A percentile compares a stretch with the other conserved stretches of the same genome.
phyloP scores from a whole-genome alignment of 768 basidiomycete genomes.

The Auricularia cornea region DNA sequence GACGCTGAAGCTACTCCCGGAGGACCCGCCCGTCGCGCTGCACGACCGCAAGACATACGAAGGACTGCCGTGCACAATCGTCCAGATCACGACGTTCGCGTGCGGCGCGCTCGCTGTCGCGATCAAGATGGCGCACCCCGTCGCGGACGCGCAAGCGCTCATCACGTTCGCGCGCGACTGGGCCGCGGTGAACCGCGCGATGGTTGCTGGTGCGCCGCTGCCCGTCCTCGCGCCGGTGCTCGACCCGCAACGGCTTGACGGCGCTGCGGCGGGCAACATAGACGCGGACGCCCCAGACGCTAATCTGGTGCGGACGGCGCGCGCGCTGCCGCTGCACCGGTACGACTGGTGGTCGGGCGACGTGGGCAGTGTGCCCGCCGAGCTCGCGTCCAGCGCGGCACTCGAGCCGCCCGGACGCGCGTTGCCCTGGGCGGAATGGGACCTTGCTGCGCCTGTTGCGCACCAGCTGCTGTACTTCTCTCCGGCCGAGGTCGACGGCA shows the following conservation, averaged over 20 bases:
- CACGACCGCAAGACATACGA: constrained; percentile 11
- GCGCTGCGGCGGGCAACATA: constrained; percentile 24
- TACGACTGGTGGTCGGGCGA: constrained; percentile 24
- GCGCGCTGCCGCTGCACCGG: constrained; percentile 19
- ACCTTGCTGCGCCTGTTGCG: not conserved
- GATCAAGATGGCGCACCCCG: constrained; percentile 25
- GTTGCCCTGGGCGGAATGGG: not conserved
- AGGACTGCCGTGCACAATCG: constrained; percentile 25
- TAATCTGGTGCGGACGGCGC: constrained; percentile 11
- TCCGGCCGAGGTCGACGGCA: not conserved
- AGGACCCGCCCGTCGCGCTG: not conserved
- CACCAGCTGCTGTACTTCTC: not conserved
- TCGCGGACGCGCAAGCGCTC: constrained; percentile 31
- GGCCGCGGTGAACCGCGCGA: constrained; percentile 21
- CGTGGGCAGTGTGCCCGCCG: constrained; percentile 5
- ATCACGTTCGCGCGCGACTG: constrained; percentile 28
- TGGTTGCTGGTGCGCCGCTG: not conserved
- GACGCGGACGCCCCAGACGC: constrained; percentile 17
- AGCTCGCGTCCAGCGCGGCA: constrained; percentile 8
- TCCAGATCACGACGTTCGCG: constrained; percentile 27
- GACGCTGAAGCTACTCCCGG: not conserved
- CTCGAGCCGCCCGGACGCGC: constrained; percentile 29
- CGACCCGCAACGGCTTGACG: constrained; percentile 23
- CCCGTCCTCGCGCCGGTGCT: constrained; percentile 21
- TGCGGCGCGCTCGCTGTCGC: constrained; percentile 20